These are phyloP conservation scores for Cyclocybe cylindracea DNA, from an alignment of 768 basidiomycete genomes.

Conservation along the genomic window DNA sequence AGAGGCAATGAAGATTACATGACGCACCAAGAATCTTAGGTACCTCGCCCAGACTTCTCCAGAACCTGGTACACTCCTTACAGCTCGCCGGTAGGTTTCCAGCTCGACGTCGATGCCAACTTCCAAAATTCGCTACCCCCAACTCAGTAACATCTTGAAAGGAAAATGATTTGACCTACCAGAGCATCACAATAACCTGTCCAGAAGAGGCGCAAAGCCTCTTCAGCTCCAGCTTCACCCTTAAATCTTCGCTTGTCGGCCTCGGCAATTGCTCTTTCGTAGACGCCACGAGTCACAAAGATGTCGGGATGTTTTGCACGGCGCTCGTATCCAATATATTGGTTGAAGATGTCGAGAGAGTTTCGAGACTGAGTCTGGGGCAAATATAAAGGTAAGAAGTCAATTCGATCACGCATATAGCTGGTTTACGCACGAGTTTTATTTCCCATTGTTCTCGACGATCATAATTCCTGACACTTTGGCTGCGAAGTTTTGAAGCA, in stretches of 20 bases:
- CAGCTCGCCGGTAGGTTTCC: constrained; percentile 52
- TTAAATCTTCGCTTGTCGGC: constrained; percentile 60
- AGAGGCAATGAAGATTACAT: not conserved
- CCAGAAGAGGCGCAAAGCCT: constrained; percentile 69
- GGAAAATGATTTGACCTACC: constrained; percentile 38
- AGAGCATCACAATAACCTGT: constrained; percentile 67
- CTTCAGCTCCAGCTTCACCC: constrained; percentile 58
- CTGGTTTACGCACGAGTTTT: constrained; percentile 47
- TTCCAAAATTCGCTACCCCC: constrained; percentile 46
- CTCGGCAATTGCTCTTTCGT: constrained; percentile 77
- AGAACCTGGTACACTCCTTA: constrained; percentile 72
- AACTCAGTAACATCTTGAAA: not conserved
- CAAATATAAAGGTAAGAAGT: not conserved
- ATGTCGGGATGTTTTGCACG: constrained; percentile 59
- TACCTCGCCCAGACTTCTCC: constrained; percentile 82
- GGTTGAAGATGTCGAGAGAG: constrained; percentile 62
- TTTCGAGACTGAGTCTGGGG: constrained; percentile 34
- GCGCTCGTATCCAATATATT: constrained; percentile 65
- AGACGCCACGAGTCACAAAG: constrained; percentile 56
- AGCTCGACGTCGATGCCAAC: constrained; percentile 42
- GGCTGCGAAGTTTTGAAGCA: constrained; percentile 72
- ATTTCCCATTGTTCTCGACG: constrained; percentile 65
- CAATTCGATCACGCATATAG: not conserved
- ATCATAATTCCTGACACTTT: constrained; percentile 60
- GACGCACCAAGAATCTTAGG: constrained; percentile 65